Evolutionary conservation across 257 asterid species (phyloP).

Genomic region (Forsythia suspensa): DNA sequence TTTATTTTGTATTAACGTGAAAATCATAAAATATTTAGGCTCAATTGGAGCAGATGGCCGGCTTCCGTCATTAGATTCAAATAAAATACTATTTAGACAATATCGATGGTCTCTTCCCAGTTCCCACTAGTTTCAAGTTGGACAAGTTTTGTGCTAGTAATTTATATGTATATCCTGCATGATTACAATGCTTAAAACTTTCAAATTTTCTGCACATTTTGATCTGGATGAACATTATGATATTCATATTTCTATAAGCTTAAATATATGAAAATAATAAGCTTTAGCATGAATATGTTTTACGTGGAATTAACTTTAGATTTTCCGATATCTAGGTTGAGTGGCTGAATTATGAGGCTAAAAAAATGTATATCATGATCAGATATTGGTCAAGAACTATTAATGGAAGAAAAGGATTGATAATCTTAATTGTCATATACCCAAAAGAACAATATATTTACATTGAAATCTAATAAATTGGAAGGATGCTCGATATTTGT

Average conservation of each 20-base stretch:
- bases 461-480: no score
- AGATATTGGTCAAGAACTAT: no score
- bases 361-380: no score
- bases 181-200: neutral
- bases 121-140: neutral
- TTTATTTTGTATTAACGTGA: neutral
- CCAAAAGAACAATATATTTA: no score
- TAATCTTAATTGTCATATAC: no score
- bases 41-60: neutral
- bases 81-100: neutral
- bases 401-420: no score
- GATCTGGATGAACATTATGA: neutral
- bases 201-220: neutral
- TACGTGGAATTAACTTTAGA: no score
- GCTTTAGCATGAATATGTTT: no score
- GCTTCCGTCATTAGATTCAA: neutral
- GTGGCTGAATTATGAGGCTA: no score
- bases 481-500: no score
- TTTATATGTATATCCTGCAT: neutral
- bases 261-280: no score
- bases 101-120: neutral
- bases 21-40: neutral
- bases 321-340: no score
- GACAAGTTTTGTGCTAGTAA: neutral
- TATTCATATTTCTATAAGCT: neutral